Base-by-base conservation (phyloP, 305 asterid species). In the Fraxinus velutina region DNA sequence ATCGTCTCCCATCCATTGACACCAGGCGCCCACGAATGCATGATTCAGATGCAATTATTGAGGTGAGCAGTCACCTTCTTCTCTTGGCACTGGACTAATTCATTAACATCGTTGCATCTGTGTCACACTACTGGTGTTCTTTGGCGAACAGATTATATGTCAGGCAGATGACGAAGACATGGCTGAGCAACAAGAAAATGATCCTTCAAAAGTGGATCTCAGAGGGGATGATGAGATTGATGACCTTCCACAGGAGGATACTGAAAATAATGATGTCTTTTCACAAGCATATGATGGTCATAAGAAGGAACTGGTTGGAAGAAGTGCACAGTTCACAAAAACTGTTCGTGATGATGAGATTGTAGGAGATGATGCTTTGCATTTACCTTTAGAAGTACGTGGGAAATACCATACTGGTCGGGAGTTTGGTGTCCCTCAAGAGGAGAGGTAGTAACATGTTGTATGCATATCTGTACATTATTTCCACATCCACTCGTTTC, bases 1-100 rank as follows among this genome's bases (percentile, higher is more conserved):
- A 96, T 29, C 98, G 99, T 79, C 89, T 84, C 50, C 98, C 99
- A 78, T 94, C 99, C 15, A 84, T 87, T 79, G 99, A 96, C 83
- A 89, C 97, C 78, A 89, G 99, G 83, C 98, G 97, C 77, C 93
- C 92, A 57, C 91, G 99, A 44, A 83, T 90, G 79, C 97, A 92
- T 72, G 99, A 96, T 85, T 78, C 86, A 0, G 99, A 96, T 90
- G 91, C 92, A 66, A 87, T 96, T 82, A 96, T 96, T 66, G 98
- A 92, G 93, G 99, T 92, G 75, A 84, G 82, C 71, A 30, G 78
- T 55, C 37, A 73, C 81, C 36, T 27, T 81, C 62, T 75, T 78
- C 77, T 82, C 82, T 66, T 37, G 57, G 21, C 75, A 29, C 55
- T 79, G 64, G 68, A 30, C 62, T 80, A 55, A 72, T 76, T 81